Percentiles rank a stretch among this genome's conserved stretches.
Conservation (phyloP, 257 asterid species). For the Perilla frutescens region DNA sequence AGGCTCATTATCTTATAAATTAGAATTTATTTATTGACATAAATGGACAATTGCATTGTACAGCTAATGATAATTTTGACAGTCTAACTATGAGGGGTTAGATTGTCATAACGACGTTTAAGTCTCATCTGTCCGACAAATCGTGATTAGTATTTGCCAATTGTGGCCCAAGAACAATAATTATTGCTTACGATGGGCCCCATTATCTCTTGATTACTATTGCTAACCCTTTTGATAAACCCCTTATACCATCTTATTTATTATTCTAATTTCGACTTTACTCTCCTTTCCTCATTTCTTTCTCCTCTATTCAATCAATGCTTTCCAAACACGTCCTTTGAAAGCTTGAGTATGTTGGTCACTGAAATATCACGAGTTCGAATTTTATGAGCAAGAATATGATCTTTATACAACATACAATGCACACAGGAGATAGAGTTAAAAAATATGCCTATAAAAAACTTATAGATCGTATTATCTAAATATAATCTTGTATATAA, state of each 20-base stretch:
- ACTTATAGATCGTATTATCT: neutral
- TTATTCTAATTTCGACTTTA: conserved; percentile 16
- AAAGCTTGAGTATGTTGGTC: no score
- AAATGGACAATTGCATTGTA: neutral
- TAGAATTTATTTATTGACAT: no score
- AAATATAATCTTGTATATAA: neutral
- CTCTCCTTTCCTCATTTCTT: neutral
- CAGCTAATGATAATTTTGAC: conserved; percentile 50
- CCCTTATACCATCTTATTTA: conserved; percentile 45
- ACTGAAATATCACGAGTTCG: neutral
- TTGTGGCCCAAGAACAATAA: conserved; percentile 43
- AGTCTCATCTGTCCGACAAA: conserved; percentile 58
- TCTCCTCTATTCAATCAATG: neutral
- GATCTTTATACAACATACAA: no score
- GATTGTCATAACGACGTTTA: conserved; percentile 58
- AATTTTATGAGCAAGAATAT: neutral
- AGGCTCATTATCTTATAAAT: no score
- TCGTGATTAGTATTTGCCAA: conserved; percentile 38
- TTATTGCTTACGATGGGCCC: conserved; percentile 48
- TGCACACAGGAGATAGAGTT: no score
- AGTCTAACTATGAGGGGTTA: conserved; percentile 51
- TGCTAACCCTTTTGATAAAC: conserved; percentile 55
- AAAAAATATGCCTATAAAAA: no score
- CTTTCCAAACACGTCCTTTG: neutral
- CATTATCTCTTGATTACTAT: conserved; percentile 45